Percentiles rank a stretch among this genome's conserved stretches.
phyloP scores from a whole-genome alignment of 78 protist species.

The Polysphondylium violaceum region DNA sequence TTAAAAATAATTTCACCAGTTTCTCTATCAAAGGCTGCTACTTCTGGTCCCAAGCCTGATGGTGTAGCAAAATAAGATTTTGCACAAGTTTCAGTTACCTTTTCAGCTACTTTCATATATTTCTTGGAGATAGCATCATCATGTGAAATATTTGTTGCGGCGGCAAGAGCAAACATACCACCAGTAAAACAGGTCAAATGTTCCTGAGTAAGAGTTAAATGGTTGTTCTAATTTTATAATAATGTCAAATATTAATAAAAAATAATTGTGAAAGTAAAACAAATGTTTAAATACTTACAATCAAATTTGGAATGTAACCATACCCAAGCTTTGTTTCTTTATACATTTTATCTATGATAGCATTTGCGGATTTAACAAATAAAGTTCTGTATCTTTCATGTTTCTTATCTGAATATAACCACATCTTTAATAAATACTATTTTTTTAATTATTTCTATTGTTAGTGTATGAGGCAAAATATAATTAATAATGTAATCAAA shows the following conservation, averaged over 20 bases:
- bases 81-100: constrained; percentile 64
- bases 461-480: no score
- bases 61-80: constrained; percentile 23
- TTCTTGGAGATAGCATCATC: background rate
- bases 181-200: constrained; percentile 94
- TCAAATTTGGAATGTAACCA: constrained; percentile 44
- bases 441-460: no score
- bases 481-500: no score
- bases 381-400: constrained; percentile 39
- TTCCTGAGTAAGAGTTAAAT: constrained; percentile 86
- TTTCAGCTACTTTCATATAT: constrained; percentile 49
- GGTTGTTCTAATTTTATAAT: no score
- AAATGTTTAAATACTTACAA: background rate
- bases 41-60: constrained; percentile 89
- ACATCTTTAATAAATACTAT: constrained; percentile 60
- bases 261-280: no score
- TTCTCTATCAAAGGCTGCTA: constrained; percentile 17
- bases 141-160: constrained; percentile 19
- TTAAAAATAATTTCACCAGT: constrained; percentile 13
- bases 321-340: constrained; percentile 12
- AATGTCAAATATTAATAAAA: no score
- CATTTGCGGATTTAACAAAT: constrained; percentile 66
- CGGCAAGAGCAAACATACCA: constrained; percentile 94
- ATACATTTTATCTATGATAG: constrained; percentile 10
- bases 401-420: constrained; percentile 33